Conservation (phyloP, 306 rosid genomes). For the Pyrus communis region DNA sequence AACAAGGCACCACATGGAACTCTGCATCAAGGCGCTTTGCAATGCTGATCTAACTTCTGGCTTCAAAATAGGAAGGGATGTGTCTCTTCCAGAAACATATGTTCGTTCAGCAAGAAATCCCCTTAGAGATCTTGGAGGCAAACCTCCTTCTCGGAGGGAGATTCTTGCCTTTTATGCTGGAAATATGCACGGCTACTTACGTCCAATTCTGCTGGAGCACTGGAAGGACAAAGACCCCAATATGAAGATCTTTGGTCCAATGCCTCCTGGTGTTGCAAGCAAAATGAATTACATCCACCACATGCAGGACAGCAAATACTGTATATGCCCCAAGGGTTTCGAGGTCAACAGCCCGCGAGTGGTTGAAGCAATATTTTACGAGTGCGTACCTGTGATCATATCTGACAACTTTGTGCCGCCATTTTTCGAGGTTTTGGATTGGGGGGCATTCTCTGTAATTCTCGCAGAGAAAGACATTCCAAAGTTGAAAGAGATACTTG, state of each 20-base stretch:
- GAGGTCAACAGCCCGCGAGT: slow-evolving; percentile 93
- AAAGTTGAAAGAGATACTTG: slow-evolving; percentile 55
- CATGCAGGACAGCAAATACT: slow-evolving; percentile 90
- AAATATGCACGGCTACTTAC: slow-evolving; percentile 75
- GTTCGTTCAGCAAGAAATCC: slow-evolving; percentile 69
- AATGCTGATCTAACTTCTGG: slow-evolving; percentile 84
- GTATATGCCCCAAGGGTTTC: slow-evolving; percentile 91
- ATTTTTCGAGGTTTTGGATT: slow-evolving; percentile 80
- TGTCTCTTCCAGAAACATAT: slow-evolving; percentile 85
- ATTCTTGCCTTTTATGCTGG: slow-evolving; percentile 87
- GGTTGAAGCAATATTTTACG: slow-evolving; percentile 81
- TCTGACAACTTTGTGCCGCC: slow-evolving; percentile 97
- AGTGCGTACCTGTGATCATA: slow-evolving; percentile 93
- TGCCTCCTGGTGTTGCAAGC: slow-evolving; percentile 75
- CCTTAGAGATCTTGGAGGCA: slow-evolving; percentile 74
- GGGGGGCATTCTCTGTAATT: slow-evolving; percentile 79
- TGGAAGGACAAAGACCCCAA: slow-evolving; percentile 84
- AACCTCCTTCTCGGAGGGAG: slow-evolving; percentile 58
- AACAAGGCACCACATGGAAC: slow-evolving; percentile 97
- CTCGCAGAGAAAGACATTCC: slow-evolving; percentile 84
- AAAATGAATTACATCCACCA: slow-evolving; percentile 80
- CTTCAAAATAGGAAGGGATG: slow-evolving; percentile 82
- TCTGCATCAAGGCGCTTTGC: slow-evolving; percentile 87
- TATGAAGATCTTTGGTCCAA: slow-evolving; percentile 74
- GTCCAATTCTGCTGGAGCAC: slow-evolving; percentile 56